Conservation (phyloP, 306 rosid species). For the Rosa chinensis region DNA sequence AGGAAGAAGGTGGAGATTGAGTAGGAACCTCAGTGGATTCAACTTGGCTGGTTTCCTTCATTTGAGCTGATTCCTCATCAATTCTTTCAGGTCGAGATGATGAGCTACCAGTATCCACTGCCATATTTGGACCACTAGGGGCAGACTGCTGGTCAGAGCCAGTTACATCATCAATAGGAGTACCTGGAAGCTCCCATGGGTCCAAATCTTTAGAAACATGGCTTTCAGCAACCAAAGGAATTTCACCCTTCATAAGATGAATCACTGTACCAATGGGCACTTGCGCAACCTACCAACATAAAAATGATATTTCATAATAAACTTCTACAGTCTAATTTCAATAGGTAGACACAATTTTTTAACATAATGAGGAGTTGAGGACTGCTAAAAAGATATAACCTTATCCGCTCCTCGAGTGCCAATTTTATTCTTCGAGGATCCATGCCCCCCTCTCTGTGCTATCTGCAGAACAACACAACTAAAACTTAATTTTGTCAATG, state of each 20-base stretch:
- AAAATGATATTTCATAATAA: conserved; percentile 21
- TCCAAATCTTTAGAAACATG: conserved; percentile 53
- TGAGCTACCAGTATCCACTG: conserved; percentile 28
- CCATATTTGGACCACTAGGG: conserved; percentile 26
- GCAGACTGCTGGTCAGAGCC: conserved; percentile 23
- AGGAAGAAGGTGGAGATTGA: conserved; percentile 30
- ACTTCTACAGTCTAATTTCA: conserved; percentile 15
- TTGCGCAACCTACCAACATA: conserved; percentile 52
- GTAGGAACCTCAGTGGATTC: conserved; percentile 29
- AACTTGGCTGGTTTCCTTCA: conserved; percentile 23
- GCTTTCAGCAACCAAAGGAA: conserved; percentile 41
- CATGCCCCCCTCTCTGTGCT: conserved; percentile 76
- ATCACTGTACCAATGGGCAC: conserved; percentile 88
- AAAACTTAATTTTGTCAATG: conserved; percentile 18
- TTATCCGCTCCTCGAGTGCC: conserved; percentile 86
- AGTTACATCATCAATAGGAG: conserved; percentile 49
- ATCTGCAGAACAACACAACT: conserved; percentile 37
- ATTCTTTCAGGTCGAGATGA: conserved; percentile 27
- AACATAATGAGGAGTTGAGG: conserved; percentile 2
- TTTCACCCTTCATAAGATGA: conserved; percentile 75
- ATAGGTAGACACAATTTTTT: neutral
- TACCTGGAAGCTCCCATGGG: conserved; percentile 91
- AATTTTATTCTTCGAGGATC: conserved; percentile 75
- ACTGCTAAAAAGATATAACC: conserved; percentile 43
- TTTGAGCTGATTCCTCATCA: conserved; percentile 24